A percentile compares a stretch with the other conserved stretches of the same genome.
These are phyloP conservation scores for Acorus calamus DNA, from an alignment of 106 monocot species.

Conservation along the genomic window DNA sequence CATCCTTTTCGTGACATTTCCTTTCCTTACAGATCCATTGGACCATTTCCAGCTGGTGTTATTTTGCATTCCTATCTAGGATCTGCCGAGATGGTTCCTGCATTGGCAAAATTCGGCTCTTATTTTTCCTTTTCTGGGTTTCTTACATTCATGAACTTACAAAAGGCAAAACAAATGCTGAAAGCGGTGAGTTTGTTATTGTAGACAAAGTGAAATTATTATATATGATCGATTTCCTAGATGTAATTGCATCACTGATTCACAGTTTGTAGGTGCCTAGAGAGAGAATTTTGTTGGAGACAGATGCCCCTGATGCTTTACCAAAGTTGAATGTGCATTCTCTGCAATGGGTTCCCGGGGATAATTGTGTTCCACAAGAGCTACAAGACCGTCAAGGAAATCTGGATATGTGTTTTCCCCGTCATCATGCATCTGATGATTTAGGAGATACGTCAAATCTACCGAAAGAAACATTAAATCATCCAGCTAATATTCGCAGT, in stretches of 20 bases:
- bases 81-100: slow-evolving; percentile 82
- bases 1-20: no score
- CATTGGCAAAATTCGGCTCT: slow-evolving; percentile 49
- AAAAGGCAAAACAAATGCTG: slow-evolving; percentile 58
- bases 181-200: slow-evolving; percentile 17
- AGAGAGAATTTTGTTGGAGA: slow-evolving; percentile 54
- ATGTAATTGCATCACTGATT: no score
- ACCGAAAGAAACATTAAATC: slow-evolving; percentile 39
- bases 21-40: slow-evolving; percentile 28
- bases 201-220: not conserved
- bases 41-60: slow-evolving; percentile 75
- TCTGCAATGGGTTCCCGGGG: slow-evolving; percentile 12
- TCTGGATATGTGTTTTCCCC: slow-evolving; percentile 3
- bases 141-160: slow-evolving; percentile 47
- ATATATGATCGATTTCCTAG: no score
- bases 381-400: slow-evolving; percentile 1
- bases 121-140: slow-evolving; percentile 92
- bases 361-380: slow-evolving; percentile 19
- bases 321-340: slow-evolving; percentile 24
- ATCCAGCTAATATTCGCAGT: slow-evolving; percentile 55
- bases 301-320: slow-evolving; percentile 64
- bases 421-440: no score
- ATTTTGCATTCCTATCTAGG: slow-evolving; percentile 94
- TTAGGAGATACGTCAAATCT: not conserved
- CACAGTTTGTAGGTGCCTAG: slow-evolving; percentile 32